A percentile compares a stretch with the other conserved stretches of the same genome.
phyloP scores from a whole-genome alignment of 805 yeast genomes.

The Isabelozyma heimii region DNA sequence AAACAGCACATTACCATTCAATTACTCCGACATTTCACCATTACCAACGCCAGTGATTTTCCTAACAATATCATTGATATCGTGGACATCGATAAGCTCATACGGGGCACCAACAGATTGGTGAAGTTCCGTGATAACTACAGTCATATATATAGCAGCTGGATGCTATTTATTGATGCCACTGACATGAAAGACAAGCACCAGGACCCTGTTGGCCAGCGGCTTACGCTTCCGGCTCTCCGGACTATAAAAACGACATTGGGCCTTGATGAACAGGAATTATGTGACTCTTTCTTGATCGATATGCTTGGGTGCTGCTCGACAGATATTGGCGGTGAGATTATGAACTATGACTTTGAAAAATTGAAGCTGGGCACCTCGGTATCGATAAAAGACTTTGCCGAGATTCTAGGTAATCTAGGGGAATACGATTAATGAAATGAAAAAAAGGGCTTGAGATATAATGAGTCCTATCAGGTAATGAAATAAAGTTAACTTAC shows the following conservation, averaged over 20 bases:
- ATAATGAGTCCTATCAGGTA: no score
- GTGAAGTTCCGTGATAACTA: constrained; percentile 32
- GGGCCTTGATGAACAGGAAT: constrained; percentile 20
- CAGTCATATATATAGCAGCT: constrained; percentile 23
- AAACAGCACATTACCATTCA: constrained; percentile 24
- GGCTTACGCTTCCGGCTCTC: constrained; percentile 26
- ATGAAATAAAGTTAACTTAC: no score
- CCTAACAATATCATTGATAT: constrained; percentile 31
- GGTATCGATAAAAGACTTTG: constrained; percentile 38
- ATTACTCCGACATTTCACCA: constrained; percentile 27
- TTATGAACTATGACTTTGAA: constrained; percentile 26
- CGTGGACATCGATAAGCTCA: constrained; percentile 39
- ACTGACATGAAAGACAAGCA: constrained; percentile 5
- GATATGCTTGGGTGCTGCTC: constrained; percentile 41
- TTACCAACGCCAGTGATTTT: constrained; percentile 14
- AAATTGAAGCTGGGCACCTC: constrained; percentile 22
- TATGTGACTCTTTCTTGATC: constrained; percentile 33
- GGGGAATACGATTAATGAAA: constrained; percentile 31
- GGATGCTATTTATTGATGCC: constrained; percentile 32
- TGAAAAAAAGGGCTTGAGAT: no score
- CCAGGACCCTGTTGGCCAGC: background rate
- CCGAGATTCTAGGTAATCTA: constrained; percentile 37
- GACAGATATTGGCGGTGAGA: constrained; percentile 23
- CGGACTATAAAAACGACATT: constrained; percentile 25
- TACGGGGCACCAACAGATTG: constrained; percentile 22